Conservation (phyloP, 768 basidiomycete species). For the Cytidiella melzeri region DNA sequence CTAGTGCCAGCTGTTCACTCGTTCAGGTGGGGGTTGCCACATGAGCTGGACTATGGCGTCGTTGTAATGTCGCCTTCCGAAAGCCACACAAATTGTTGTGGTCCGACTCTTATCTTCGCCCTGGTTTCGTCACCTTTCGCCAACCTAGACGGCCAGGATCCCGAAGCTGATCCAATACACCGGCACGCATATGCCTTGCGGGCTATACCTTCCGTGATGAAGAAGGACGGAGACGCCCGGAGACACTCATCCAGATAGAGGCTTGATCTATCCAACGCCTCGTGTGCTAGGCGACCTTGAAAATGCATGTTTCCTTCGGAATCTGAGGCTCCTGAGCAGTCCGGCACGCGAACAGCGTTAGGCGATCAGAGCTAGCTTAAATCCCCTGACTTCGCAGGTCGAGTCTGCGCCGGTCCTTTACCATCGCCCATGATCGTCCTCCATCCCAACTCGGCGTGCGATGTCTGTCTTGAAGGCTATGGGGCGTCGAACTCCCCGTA, state of each 20-base stretch:
- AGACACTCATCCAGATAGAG: constrained; percentile 17
- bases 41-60: neutral
- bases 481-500: constrained; percentile 50
- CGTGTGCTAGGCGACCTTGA: constrained; percentile 13
- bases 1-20: neutral
- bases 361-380: constrained; percentile 21
- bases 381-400: constrained; percentile 15
- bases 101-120: constrained; percentile 21
- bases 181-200: constrained; percentile 17
- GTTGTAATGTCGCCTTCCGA: constrained; percentile 10
- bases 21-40: neutral
- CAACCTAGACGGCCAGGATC: constrained; percentile 9
- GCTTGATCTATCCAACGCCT: constrained; percentile 22
- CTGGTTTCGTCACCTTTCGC: constrained; percentile 10
- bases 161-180: constrained; percentile 10
- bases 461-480: constrained; percentile 69
- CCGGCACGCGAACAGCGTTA: constrained; percentile 26
- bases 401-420: constrained; percentile 18
- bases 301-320: constrained; percentile 17
- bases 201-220: constrained; percentile 10
- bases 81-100: constrained; percentile 16
- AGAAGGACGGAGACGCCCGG: constrained; percentile 15
- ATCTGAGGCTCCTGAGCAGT: constrained; percentile 16
- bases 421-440: constrained; percentile 58
- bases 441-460: constrained; percentile 61